Evolutionary conservation across 208 protist genomes (phyloP).

Genomic region (Crithidia expoeki): DNA sequence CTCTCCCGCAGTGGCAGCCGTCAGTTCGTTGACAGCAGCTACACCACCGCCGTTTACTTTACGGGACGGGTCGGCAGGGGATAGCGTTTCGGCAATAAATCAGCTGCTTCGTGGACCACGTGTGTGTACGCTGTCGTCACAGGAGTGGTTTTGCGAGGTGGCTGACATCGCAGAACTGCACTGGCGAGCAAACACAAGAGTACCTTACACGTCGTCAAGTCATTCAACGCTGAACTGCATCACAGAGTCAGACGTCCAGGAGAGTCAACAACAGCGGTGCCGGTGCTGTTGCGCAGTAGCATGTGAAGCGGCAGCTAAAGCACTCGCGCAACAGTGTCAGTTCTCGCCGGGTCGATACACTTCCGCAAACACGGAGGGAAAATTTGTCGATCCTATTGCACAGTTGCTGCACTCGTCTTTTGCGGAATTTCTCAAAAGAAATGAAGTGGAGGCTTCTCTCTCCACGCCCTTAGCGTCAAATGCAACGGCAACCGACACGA

Average conservation of each 20-base stretch:
- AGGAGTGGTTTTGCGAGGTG: conserved; percentile 25
- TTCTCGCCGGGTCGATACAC: too few species aligned
- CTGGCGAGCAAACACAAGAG: conserved; percentile 1
- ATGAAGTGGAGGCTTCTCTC: neutral
- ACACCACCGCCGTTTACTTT: neutral
- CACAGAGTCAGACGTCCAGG: neutral
- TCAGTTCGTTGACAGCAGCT: too few species aligned
- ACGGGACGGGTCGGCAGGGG: neutral
- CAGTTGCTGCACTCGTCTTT: neutral
- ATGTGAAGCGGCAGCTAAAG: neutral
- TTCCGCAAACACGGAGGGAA: neutral
- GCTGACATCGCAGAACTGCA: conserved; percentile 31
- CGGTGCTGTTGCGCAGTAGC: conserved; percentile 14
- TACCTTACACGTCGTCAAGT: neutral
- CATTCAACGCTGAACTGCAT: neutral
- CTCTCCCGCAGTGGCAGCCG: too few species aligned
- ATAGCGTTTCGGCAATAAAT: neutral
- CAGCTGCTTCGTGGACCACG: neutral
- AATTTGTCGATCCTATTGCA: neutral
- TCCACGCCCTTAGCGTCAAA: neutral
- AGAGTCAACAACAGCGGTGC: neutral
- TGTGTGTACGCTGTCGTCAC: neutral
- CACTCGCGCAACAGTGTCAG: neutral
- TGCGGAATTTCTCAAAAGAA: neutral
- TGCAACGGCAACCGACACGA: neutral